Percentiles rank a stretch among this genome's conserved stretches.
Evolutionary conservation across 2,329 filamentous ascomycete genomes (phyloP).

Genomic region (Aspergillus felis): DNA sequence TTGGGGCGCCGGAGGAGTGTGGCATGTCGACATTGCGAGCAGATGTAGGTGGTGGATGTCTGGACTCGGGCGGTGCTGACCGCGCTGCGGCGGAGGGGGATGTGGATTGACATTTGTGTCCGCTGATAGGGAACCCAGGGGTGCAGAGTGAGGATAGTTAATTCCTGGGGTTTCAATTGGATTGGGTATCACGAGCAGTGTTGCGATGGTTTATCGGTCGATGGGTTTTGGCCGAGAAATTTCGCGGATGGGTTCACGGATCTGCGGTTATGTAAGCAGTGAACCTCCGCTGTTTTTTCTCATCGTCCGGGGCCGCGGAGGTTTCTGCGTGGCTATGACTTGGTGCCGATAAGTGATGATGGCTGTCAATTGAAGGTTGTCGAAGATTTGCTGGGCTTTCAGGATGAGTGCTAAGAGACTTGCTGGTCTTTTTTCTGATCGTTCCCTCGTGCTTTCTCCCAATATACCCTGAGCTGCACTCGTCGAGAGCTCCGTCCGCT

Average conservation of each 20-base stretch:
- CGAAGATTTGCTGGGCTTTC: slow-evolving; percentile 4
- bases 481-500: slow-evolving; percentile 5
- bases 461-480: slow-evolving; percentile 10
- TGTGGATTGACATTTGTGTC: slow-evolving; percentile 32
- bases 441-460: slow-evolving; percentile 4
- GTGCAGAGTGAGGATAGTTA: neutral
- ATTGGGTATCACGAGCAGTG: slow-evolving; percentile 9
- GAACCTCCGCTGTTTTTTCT: slow-evolving; percentile 14
- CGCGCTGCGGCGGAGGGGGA: slow-evolving; percentile 33
- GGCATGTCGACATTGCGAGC: slow-evolving; percentile 69
- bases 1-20: slow-evolving; percentile 84
- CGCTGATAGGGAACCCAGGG: neutral
- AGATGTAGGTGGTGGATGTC: slow-evolving; percentile 40
- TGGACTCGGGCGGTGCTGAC: slow-evolving; percentile 20
- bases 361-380: slow-evolving; percentile 3
- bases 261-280: slow-evolving; percentile 31
- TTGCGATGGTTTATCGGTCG: slow-evolving; percentile 17
- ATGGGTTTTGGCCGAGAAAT: slow-evolving; percentile 26
- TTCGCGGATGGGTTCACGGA: slow-evolving; percentile 16
- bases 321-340: neutral
- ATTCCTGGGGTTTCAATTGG: neutral
- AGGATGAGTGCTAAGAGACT: slow-evolving; percentile 18
- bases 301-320: slow-evolving; percentile 2
- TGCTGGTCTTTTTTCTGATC: slow-evolving; percentile 2
- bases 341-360: neutral